Base-by-base conservation (phyloP, 2,329 filamentous ascomycete species). In the Cladosporium sp. region DNA sequence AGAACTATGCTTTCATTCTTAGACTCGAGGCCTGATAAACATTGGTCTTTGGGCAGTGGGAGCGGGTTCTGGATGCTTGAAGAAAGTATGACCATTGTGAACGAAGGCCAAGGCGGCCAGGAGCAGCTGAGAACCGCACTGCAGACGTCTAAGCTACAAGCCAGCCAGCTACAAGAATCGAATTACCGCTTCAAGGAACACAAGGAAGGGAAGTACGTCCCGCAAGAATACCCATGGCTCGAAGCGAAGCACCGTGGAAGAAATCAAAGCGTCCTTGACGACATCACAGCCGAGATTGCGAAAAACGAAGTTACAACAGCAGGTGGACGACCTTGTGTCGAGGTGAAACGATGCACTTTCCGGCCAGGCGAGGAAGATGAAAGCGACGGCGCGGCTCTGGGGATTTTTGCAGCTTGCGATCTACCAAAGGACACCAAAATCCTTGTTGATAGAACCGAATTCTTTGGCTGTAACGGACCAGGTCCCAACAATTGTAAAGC, bases 11-110 rank as follows among this genome's bases (percentile, higher is more conserved):
- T 72, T 4, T 35, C 33, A 7, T 46, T 55, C 3, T 28, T 72
- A 11, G 31, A 64, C 3, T 12, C 23, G 4, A 40, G 33, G 12
- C 44, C 16, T 2, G 56, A n/a, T n/a, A 58, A 23, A 55, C 44
- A 40, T 11, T 70, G 62, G 56, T 60, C 66, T 35, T 52, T 75
- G n/a, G 74, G 74, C 3, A 35, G 53, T 53, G 21, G 65, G 0
- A 67, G 65, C 59, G 74, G 72, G 0, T 76, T 75, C 64, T 73
- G 68, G 69, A 75, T 76, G 73, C 53, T 50, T 12, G 67, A 69
- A 2, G 68, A 70, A 7, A 37, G 33, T 11, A n/a, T 12, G 1
- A 21, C 21, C 37, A 33, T 18, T 8, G 29, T 7, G 10, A 31
- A n/a, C 16, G 35, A 28, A 29, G 2, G 12, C 3, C 56, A 46